A percentile compares a stretch with the other conserved stretches of the same genome.
Conservation (phyloP, 441 rosid species). For the Corymbia calophylla region DNA sequence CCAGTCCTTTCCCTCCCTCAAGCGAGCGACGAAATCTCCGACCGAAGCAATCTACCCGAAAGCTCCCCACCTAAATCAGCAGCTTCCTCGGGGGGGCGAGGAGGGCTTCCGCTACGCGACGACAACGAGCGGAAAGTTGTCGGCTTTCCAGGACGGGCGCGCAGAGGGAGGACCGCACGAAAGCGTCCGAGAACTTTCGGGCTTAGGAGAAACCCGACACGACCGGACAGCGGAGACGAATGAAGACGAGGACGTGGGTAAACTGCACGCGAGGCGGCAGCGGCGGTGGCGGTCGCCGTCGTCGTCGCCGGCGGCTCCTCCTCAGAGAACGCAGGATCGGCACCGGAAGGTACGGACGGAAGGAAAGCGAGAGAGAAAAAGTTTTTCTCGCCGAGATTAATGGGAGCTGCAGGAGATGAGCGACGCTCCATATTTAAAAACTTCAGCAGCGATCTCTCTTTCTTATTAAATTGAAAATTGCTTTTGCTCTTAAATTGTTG, state of each 20-base stretch:
- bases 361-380: neutral
- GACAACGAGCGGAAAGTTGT: neutral
- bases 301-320: neutral
- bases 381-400: neutral
- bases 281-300: neutral
- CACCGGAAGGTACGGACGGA: neutral
- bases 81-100: neutral
- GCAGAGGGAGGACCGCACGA: neutral
- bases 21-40: neutral
- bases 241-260: neutral
- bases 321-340: neutral
- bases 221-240: neutral
- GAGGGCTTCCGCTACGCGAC: neutral
- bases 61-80: neutral
- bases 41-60: neutral
- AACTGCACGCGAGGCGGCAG: neutral
- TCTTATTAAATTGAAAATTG: neutral
- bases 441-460: neutral
- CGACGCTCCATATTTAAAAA: neutral
- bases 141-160: neutral
- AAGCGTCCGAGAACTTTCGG: neutral
- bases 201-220: neutral
- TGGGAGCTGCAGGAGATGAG: neutral
- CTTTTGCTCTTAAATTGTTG: neutral
- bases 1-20: neutral